Evolutionary conservation across 306 rosid species (phyloP).

Genomic region (Malus sieversii): DNA sequence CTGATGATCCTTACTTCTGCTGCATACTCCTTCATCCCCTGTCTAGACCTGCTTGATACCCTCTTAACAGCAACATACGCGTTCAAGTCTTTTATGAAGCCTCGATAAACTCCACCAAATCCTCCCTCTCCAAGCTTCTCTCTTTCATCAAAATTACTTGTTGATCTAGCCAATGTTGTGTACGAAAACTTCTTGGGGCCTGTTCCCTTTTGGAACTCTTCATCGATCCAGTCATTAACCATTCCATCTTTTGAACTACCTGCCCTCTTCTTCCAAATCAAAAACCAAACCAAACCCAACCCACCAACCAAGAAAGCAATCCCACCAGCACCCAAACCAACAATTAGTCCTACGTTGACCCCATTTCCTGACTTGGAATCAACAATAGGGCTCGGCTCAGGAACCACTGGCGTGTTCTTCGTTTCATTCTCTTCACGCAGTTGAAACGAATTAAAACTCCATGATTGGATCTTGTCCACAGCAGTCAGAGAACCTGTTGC

Average conservation of each 20-base stretch:
- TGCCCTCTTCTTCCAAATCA: constrained; percentile 9
- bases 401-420: background rate
- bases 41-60: background rate
- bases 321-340: background rate
- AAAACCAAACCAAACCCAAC: background rate
- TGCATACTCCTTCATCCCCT: background rate
- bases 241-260: background rate
- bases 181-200: constrained; percentile 24
- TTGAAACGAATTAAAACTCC: background rate
- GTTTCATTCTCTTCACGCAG: background rate
- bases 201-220: constrained; percentile 15
- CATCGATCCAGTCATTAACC: constrained; percentile 18
- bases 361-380: background rate
- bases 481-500: background rate
- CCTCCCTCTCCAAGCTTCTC: constrained; percentile 7
- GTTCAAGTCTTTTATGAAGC: background rate
- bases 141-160: background rate
- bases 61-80: background rate
- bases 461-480: background rate
- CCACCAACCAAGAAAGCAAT: background rate
- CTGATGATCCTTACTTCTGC: background rate
- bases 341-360: background rate
- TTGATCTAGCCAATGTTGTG: background rate
- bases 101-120: constrained; percentile 1
- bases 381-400: background rate